Evolutionary conservation across 306 rosid genomes (phyloP).

Genomic region (Arachis stenosperma): DNA sequence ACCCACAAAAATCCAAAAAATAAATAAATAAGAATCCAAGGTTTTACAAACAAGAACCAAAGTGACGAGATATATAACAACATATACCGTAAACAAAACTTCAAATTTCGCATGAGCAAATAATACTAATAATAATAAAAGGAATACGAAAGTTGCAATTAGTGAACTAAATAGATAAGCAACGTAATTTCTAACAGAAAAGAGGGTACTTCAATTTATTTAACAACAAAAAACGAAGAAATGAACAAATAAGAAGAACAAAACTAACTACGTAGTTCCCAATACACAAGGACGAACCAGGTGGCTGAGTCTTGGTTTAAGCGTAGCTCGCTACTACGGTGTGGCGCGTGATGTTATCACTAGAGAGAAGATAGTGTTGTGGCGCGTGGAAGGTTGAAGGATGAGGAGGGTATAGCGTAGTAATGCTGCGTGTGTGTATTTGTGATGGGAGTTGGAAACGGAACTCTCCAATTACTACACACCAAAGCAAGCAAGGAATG

Average conservation of each 20-base stretch:
- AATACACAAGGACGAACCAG: slow-evolving; percentile 26
- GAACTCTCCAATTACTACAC: background rate
- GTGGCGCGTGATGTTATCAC: background rate
- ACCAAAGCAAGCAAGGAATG: background rate
- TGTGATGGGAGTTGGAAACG: background rate
- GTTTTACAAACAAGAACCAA: background rate
- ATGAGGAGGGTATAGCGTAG: slow-evolving; percentile 46
- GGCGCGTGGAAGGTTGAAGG: slow-evolving; percentile 30
- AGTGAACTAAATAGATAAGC: background rate
- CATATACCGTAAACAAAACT: background rate
- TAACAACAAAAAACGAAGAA: background rate
- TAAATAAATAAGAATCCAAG: background rate
- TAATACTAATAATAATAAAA: background rate
- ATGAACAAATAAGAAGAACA: background rate
- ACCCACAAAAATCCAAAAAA: background rate
- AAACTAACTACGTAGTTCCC: background rate
- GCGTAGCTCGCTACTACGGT: slow-evolving; percentile 14
- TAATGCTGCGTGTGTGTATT: background rate
- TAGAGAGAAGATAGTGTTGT: background rate
- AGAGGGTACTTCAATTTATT: background rate
- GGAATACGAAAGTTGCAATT: slow-evolving; percentile 2
- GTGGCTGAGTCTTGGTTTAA: slow-evolving; percentile 12
- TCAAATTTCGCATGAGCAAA: background rate
- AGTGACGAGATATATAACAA: background rate
- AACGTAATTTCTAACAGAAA: slow-evolving; percentile 3